Evolutionary conservation across 192 early-diverging fungal genomes (phyloP).

Genomic region (Coemansia sp.): DNA sequence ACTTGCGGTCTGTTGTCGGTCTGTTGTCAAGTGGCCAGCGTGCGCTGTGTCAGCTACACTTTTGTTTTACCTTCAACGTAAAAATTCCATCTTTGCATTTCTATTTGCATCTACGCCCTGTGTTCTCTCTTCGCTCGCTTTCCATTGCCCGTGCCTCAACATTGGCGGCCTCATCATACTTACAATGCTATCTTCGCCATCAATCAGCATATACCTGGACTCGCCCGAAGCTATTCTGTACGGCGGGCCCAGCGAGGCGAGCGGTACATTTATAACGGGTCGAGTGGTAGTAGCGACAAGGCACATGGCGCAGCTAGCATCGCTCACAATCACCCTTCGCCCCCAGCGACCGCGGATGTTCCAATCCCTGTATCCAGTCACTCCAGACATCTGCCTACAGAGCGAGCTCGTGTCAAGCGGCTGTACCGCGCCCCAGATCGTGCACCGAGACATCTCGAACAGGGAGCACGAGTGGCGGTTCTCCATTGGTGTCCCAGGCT

Average conservation of each 20-base stretch:
- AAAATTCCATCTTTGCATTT: neutral
- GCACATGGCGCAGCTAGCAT: slow-evolving; percentile 18
- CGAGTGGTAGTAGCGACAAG: slow-evolving; percentile 27
- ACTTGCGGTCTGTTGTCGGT: too few species aligned
- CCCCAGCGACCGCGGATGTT: slow-evolving; percentile 41
- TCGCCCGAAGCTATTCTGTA: slow-evolving; percentile 31
- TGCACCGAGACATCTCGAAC: slow-evolving; percentile 7
- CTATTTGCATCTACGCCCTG: neutral
- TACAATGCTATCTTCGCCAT: slow-evolving; percentile 23
- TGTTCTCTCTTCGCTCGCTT: too few species aligned
- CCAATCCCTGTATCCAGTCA: slow-evolving; percentile 24
- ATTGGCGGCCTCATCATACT: neutral
- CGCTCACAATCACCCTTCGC: slow-evolving; percentile 37
- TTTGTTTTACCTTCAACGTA: too few species aligned
- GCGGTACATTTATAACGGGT: slow-evolving; percentile 29
- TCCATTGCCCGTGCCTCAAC: neutral
- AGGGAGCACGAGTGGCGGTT: slow-evolving; percentile 43
- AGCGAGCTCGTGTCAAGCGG: slow-evolving; percentile 24
- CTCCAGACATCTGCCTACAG: slow-evolving; percentile 20
- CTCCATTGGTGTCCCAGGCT: slow-evolving; percentile 31
- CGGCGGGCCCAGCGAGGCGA: slow-evolving; percentile 41
- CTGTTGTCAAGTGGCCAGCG: too few species aligned
- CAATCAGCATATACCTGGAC: slow-evolving; percentile 26
- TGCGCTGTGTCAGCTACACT: too few species aligned
- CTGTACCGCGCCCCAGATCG: slow-evolving; percentile 8